These are phyloP conservation scores for Fusarium sp. DNA, from an alignment of 2,329 filamentous ascomycete species.

Conservation along the genomic window DNA sequence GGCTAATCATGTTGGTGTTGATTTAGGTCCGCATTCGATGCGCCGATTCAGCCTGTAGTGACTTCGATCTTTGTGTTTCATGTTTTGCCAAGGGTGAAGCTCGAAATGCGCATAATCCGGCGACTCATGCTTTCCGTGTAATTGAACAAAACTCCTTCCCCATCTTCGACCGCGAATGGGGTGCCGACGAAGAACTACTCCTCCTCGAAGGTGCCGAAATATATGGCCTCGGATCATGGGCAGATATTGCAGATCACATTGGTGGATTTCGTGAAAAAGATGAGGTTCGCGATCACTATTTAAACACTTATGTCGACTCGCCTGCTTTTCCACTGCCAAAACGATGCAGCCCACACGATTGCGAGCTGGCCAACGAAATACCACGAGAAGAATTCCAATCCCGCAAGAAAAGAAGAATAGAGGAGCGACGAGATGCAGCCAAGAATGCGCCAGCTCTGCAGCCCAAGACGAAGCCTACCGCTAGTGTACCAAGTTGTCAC, in stretches of 20 bases:
- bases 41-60: conserved; percentile 84
- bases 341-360: conserved; percentile 87
- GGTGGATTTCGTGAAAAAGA: conserved; percentile 95
- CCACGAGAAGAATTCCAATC: conserved; percentile 94
- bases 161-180: conserved; percentile 96
- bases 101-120: conserved; percentile 88
- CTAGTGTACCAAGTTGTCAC: conserved; percentile 94
- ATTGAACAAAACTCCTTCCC: conserved; percentile 99
- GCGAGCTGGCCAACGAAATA: conserved; percentile 81
- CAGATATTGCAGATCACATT: conserved; percentile 97
- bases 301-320: conserved; percentile 88
- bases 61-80: conserved; percentile 96
- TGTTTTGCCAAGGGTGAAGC: conserved; percentile 89
- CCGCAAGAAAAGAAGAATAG: conserved; percentile 92
- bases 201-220: conserved; percentile 95
- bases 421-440: conserved; percentile 88
- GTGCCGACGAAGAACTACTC: conserved; percentile 95
- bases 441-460: conserved; percentile 87
- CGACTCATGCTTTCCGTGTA: conserved; percentile 89
- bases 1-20: conserved; percentile 37
- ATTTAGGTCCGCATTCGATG: conserved; percentile 92
- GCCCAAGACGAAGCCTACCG: conserved; percentile 95
- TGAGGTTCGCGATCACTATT: conserved; percentile 95
- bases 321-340: conserved; percentile 88
- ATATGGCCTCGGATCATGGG: conserved; percentile 97